Evolutionary conservation across 257 asterid species (phyloP), one percentile per base, ranked within the genome.

Genomic region (Capsicum pubescens): DNA sequence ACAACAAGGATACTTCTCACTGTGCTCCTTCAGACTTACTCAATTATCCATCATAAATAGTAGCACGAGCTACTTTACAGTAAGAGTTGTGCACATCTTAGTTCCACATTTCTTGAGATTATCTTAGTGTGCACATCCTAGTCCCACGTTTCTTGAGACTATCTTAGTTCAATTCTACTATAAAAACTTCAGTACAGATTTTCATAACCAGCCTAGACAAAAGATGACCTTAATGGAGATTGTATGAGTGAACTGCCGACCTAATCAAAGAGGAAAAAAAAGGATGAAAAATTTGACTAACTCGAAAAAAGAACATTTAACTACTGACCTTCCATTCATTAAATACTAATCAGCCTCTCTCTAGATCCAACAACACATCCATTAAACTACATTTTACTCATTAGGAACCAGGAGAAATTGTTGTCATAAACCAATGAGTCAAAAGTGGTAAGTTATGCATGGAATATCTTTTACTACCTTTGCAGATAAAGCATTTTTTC

Each of bases 321-420:
- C 80, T 46, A 72, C 42, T 48, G 42, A 48, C n/a, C 77, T 8
- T 39, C 54, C 15, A 69, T 39, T 69, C 55, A 44, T 71, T 46
- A 71, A 44, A 71, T 44, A 39, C 57, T 46, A 71, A 71, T 71
- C 39, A 71, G 58, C 58, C 79, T 71, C n/a, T 74, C 60, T 50
- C 80, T 44, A 74, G 42, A 44, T 50, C 7, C 80, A 19, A 21
- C 44, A 50, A 35, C 60, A 50, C 19, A 19, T 19, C n/a, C 61
- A 50, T 50, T 74, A 74, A 74, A 46, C 60, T 74, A 74, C 61
- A 74, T 74, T 74, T 44, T 50, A 19, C 80, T 74, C 80, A 74
- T 50, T 5, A 50, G 44, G 60, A 74, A 74, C 42, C 59, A 52
- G 81, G 54, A 14, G 14, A 32, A 54, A 54, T 77, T 15, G 3